Base-by-base conservation (phyloP, 805 yeast species). In the Wickerhamomyces bisporus region DNA sequence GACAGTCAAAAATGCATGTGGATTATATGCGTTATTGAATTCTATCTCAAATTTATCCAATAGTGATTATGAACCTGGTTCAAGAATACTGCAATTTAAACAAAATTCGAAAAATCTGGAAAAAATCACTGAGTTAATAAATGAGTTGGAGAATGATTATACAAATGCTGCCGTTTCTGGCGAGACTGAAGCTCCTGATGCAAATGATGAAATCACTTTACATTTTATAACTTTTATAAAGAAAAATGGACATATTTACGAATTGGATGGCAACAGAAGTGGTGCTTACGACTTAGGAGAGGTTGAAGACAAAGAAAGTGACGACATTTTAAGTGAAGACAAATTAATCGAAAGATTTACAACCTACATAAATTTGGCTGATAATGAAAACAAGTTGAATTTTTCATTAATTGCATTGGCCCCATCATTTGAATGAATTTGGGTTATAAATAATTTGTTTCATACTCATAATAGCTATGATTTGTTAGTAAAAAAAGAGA, bases 1-100 rank as follows among this genome's bases (percentile, higher is more conserved):
- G 53, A 79, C 88, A 1, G 76, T 93, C 14, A 76, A 75, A 44
- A 91, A 91, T 57, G 94, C 95, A 0, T 91, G 98, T 64, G 98
- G 98, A 5, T 71, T 94, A 24, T 86, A 84, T 60, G 98, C 96
- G 0, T 58, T 93, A 32, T 63, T 91, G 17, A 97, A 91, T 51
- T 68, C 79, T 0, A 48, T 74, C 8, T 58, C 71, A 6, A 68
- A 68, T 30, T 60, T 71, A 33, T 60, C 58, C 10, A 48, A 58
- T 5, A 61, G 62, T 7, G 32, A 38, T 6, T 50, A 43, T 34
- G 38, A 40, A 13, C 28, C 32, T 12, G 36, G 37, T 15, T 44
- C 55, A 3, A 40, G 18, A 26, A 39, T 49, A 15, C n/a, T 33
- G 7, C 28, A 53, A n/a, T 45, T 52, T 36, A 48, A 35, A 34